Evolutionary conservation across 345 rosid genomes (phyloP), one percentile per base, ranked within the genome.

Genomic region (Psidium guajava): DNA sequence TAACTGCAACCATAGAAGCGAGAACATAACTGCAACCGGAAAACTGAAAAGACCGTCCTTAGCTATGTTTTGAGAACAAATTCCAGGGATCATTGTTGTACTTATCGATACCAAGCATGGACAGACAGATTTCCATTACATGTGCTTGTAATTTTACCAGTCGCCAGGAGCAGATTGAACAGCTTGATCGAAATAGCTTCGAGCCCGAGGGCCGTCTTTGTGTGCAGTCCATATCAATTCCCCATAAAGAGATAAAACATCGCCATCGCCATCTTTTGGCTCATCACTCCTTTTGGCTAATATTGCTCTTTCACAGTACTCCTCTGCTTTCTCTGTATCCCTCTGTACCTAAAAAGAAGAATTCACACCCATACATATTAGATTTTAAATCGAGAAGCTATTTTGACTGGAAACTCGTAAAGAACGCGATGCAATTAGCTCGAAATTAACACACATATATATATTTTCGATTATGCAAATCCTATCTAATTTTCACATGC

Each of bases 221-320:
- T 91, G 91, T 83, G 88, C 89, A 18, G 57, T 83, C 95, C 95
- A 93, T 21, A 93, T 91, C 51, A 91, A 84, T 82, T 90, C 93
- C 24, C 91, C 94, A 12, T 91, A 93, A 55, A 92, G 85, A 21
- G 93, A 90, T n/a, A 93, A 84, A 6, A 87, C 91, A 69, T 87
- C 84, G 13, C 95, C 95, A 14, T 91, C 92, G 27, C 82, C 85
- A 27, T 69, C 7, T 36, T 44, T 36, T 32, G 86, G 84, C n/a
- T 88, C 93, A 57, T 89, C 91, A 51, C 85, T 83, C 32, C 84
- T 84, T 44, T 87, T 89, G 54, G 88, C 89, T 61, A 89, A 7
- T 83, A 92, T 88, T 0, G 93, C 94, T 47, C 91, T 90, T 84
- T 87, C 93, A 52, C 93, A 93, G 55, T 87, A 87, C 84, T 87